These are phyloP conservation scores for Cyclotella distinguenda DNA, from an alignment of 108 stramenopile genomes.

Conservation along the genomic window DNA sequence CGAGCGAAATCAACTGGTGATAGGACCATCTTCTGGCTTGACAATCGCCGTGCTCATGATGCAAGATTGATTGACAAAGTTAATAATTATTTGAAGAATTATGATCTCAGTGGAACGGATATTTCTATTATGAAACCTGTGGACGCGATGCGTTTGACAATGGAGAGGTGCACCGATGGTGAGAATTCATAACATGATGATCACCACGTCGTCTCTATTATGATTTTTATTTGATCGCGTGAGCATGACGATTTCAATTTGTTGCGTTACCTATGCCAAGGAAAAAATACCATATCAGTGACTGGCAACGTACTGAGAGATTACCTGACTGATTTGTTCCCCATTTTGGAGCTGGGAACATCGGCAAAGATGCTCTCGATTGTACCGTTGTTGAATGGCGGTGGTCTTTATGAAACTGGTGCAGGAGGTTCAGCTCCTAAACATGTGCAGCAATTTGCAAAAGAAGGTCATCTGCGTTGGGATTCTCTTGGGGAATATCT, in stretches of 20 bases:
- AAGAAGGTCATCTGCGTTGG: conserved; percentile 93
- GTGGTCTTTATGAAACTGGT: conserved; percentile 93
- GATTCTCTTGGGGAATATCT: conserved; percentile 62
- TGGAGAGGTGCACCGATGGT: conserved; percentile 84
- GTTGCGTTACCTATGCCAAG: neutral
- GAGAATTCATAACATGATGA: neutral
- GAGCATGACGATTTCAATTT: neutral
- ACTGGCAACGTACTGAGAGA: conserved; percentile 95
- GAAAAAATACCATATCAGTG: conserved; percentile 89
- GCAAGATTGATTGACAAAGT: conserved; percentile 82
- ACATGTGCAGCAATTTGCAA: conserved; percentile 90
- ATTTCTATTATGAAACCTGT: conserved; percentile 90
- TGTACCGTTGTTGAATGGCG: conserved; percentile 89
- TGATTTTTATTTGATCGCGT: neutral
- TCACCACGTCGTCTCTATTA: neutral
- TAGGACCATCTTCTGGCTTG: conserved; percentile 91
- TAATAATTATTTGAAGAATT: conserved; percentile 80
- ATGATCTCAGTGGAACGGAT: conserved; percentile 84
- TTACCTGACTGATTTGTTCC: conserved; percentile 91
- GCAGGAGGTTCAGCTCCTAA: conserved; percentile 94
- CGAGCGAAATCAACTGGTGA: conserved; percentile 79
- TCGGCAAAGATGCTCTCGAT: conserved; percentile 95
- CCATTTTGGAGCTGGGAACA: conserved; percentile 92
- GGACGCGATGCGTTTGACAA: conserved; percentile 79
- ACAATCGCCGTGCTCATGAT: conserved; percentile 90